These are phyloP conservation scores for Thielaviopsis musarum DNA, from an alignment of 2,329 filamentous ascomycete species.

Conservation along the genomic window DNA sequence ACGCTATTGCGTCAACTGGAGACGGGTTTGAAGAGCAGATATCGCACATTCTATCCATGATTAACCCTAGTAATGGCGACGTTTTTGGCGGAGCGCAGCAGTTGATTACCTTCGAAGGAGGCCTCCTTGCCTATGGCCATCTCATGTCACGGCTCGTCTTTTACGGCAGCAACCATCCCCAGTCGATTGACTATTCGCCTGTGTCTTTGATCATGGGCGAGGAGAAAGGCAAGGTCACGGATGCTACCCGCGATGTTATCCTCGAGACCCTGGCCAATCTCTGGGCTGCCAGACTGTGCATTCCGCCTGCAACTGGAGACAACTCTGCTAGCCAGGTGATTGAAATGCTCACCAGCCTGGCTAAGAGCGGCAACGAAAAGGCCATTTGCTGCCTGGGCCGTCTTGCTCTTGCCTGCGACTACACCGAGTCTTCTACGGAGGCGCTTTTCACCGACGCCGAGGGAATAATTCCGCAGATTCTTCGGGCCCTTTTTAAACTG, in stretches of 20 bases:
- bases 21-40: slow-evolving; percentile 16
- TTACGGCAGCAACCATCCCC: slow-evolving; percentile 22
- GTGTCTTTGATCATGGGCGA: slow-evolving; percentile 19
- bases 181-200: slow-evolving; percentile 17
- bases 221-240: slow-evolving; percentile 11
- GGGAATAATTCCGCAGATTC: slow-evolving; percentile 34
- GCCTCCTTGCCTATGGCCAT: slow-evolving; percentile 28
- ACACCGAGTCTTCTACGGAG: slow-evolving; percentile 14
- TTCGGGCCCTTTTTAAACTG: slow-evolving; percentile 54
- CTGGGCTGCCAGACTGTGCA: slow-evolving; percentile 27
- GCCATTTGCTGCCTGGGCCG: slow-evolving; percentile 70
- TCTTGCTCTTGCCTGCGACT: slow-evolving; percentile 46
- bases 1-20: slow-evolving; percentile 29
- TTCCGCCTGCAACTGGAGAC: slow-evolving; percentile 17
- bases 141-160: slow-evolving; percentile 28
- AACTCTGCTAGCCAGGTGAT: slow-evolving; percentile 26
- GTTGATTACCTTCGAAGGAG: slow-evolving; percentile 30
- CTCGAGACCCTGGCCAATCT: slow-evolving; percentile 30
- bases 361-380: slow-evolving; percentile 66
- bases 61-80: slow-evolving; percentile 25
- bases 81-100: slow-evolving; percentile 22
- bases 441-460: slow-evolving; percentile 17
- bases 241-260: slow-evolving; percentile 27
- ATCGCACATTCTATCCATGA: slow-evolving; percentile 25
- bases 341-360: slow-evolving; percentile 46